Evolutionary conservation across 2,329 filamentous ascomycete species (phyloP), one percentile per base, ranked within the genome.

Genomic region (Claviceps sp.): DNA sequence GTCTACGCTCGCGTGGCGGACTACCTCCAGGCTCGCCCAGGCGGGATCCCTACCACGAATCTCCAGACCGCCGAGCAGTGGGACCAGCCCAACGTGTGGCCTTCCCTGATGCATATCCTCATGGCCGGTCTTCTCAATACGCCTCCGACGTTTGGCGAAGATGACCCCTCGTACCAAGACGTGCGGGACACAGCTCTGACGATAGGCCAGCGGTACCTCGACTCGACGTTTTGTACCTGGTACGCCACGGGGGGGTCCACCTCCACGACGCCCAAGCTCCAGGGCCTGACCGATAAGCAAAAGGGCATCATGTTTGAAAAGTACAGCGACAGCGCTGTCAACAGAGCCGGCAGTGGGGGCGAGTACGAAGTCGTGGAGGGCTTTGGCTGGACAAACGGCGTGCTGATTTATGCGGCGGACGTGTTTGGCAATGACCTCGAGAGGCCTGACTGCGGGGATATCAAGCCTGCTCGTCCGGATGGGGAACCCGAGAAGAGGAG

Each of bases 61-160:
- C 67, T 80, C 52, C 59, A 64, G 46, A 79, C 81, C 0, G 77
- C 76, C 14, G 76, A 85, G 69, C 82, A 85, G 61, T 86, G 82
- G 82, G 82, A 86, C 52, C 75, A 84, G 62, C 81, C 81, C 0
- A 85, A 81, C 58, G 82, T 85, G 26, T 86, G 82, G 82, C 82
- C 82, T 11, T 81, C 81, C 3, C 71, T 84, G 48, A 77, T 81
- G 68, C 79, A 85, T 64, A 71, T 81, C 44, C 68, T 84, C 26
- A 84, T 84, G 68, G 62, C 78, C 41, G 80, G 79, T 6, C 70
- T 85, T 6, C 70, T 80, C 51, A 78, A 77, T 61, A 80, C 78
- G 0, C 78, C 80, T 0, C 62, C 78, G 0, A 78, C 78, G 0
- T 77, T 78, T 56, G 74, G 74, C 24, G 60, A 66, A 22, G 66